Evolutionary conservation across 1,139 yeast genomes (phyloP).

Genomic region (Taphrina communis): DNA sequence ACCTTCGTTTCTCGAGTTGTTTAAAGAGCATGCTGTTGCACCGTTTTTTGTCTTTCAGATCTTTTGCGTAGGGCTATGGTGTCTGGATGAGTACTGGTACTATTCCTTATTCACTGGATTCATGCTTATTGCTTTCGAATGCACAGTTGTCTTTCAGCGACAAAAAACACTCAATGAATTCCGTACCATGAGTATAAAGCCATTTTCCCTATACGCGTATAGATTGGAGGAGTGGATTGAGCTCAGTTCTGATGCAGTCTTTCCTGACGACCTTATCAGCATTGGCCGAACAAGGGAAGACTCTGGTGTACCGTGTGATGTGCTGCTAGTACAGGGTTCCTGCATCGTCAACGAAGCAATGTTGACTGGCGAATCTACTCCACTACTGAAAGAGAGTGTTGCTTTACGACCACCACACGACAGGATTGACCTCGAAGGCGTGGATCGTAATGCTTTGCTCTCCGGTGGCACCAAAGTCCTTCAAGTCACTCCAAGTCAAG

Average conservation of each 20-base stretch:
- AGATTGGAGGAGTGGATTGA: slow-evolving; percentile 75
- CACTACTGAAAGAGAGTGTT: slow-evolving; percentile 88
- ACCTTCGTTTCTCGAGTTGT: slow-evolving; percentile 86
- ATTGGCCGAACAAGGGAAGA: slow-evolving; percentile 83
- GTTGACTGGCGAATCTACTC: slow-evolving; percentile 98
- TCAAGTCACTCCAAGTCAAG: slow-evolving; percentile 78
- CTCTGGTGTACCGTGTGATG: slow-evolving; percentile 94
- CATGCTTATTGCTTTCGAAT: slow-evolving; percentile 91
- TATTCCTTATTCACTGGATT: slow-evolving; percentile 87
- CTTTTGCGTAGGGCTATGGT: slow-evolving; percentile 94
- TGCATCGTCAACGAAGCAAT: slow-evolving; percentile 96
- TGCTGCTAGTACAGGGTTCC: slow-evolving; percentile 81
- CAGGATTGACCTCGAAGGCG: slow-evolving; percentile 70
- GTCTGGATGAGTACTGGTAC: slow-evolving; percentile 97
- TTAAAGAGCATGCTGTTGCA: slow-evolving; percentile 97
- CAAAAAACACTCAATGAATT: slow-evolving; percentile 92
- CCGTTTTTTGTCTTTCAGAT: slow-evolving; percentile 97
- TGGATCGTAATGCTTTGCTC: slow-evolving; percentile 85
- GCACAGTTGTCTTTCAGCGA: slow-evolving; percentile 93
- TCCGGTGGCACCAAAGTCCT: slow-evolving; percentile 98
- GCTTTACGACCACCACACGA: slow-evolving; percentile 79
- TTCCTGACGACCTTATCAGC: slow-evolving; percentile 93
- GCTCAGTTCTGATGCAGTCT: slow-evolving; percentile 71
- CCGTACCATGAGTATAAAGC: slow-evolving; percentile 96
- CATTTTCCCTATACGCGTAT: slow-evolving; percentile 74